Conservation (phyloP, 208 protist species). For the Acanthamoeba royreba region DNA sequence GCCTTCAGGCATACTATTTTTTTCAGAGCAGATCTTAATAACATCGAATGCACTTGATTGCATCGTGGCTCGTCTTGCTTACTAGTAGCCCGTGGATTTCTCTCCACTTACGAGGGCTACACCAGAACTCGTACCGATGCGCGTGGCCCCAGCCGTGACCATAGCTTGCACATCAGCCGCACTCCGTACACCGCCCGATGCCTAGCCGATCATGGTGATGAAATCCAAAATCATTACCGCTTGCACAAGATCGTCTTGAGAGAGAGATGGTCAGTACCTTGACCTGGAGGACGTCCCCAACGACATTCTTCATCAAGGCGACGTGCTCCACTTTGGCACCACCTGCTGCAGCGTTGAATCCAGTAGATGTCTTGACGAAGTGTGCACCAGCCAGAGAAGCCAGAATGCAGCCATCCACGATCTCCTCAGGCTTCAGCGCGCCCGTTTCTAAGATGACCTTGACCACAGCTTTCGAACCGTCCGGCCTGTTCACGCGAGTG, state of each 20-base stretch:
- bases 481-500: not conserved
- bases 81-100: constrained; percentile 16
- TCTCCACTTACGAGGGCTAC: constrained; percentile 77
- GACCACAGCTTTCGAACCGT: not conserved
- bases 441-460: constrained; percentile 93
- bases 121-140: constrained; percentile 91
- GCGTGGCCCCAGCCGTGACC: constrained; percentile 81
- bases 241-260: not conserved
- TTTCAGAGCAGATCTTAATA: too few relatives aligned
- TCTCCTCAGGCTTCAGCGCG: constrained; percentile 85
- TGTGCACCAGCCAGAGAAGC: constrained; percentile 83
- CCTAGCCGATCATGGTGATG: constrained; percentile 76
- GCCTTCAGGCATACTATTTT: too few relatives aligned
- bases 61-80: too few relatives aligned
- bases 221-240: not conserved
- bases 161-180: constrained; percentile 81
- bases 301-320: constrained; percentile 88
- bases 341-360: constrained; percentile 82
- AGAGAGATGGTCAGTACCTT: not conserved
- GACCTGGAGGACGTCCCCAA: constrained; percentile 74
- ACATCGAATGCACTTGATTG: too few relatives aligned
- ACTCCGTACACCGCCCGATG: constrained; percentile 88
- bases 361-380: constrained; percentile 95
- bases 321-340: constrained; percentile 86
- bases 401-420: constrained; percentile 88